Percentiles rank a stretch among this genome's conserved stretches.
Conservation (phyloP, 139 green algal species). For the Chlorella sp. region DNA sequence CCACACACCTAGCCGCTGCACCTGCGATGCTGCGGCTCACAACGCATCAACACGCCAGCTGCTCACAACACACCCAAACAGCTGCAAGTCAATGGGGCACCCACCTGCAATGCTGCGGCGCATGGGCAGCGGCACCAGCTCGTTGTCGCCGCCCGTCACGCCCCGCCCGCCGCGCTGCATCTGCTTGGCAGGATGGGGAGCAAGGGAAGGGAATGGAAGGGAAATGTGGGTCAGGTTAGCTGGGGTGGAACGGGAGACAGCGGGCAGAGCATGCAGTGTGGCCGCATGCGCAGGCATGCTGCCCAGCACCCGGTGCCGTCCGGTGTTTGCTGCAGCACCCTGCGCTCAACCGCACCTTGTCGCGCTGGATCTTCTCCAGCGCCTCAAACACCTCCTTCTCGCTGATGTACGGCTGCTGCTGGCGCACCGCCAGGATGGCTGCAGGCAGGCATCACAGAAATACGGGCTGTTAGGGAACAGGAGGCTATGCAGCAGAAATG, state of each 20-base stretch:
- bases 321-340: too few relatives aligned
- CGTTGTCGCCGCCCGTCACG: too few relatives aligned
- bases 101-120: constrained; percentile 15
- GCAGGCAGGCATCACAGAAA: constrained; percentile 11
- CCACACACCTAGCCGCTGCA: too few relatives aligned
- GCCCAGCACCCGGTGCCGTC: not conserved
- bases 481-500: not conserved
- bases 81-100: too few relatives aligned
- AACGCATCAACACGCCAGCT: too few relatives aligned
- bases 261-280: too few relatives aligned
- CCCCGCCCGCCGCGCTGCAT: too few relatives aligned
- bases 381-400: constrained; percentile 89
- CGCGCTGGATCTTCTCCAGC: constrained; percentile 87
- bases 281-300: too few relatives aligned
- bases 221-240: not conserved
- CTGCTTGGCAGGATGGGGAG: not conserved
- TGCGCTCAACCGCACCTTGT: too few relatives aligned
- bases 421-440: constrained; percentile 82
- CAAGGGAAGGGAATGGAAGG: not conserved
- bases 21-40: not conserved
- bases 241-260: not conserved
- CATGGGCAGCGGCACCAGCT: not conserved
- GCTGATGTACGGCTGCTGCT: constrained; percentile 70
- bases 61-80: too few relatives aligned
- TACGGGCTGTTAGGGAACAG: too few relatives aligned